A percentile compares a stretch with the other conserved stretches of the same genome.
These are phyloP conservation scores for Lepidium aucheri DNA, from an alignment of 345 rosid genomes.

Conservation along the genomic window DNA sequence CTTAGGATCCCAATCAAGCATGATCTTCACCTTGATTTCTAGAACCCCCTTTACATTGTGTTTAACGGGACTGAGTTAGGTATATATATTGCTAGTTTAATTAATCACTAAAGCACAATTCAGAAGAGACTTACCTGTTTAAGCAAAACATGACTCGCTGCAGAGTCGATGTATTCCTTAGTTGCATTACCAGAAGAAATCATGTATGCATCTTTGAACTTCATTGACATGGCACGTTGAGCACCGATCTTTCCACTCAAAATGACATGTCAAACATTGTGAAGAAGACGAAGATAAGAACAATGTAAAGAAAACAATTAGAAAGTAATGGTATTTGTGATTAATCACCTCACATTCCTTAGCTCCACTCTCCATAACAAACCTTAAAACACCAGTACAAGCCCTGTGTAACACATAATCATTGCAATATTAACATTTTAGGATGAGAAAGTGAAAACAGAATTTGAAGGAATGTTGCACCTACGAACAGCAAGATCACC, in stretches of 20 bases:
- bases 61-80: background rate
- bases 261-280: constrained; percentile 35
- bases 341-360: constrained; percentile 54
- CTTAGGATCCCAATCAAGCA: constrained; percentile 79
- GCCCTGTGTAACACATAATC: constrained; percentile 32
- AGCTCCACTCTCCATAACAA: constrained; percentile 76
- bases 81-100: background rate
- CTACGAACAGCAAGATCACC: constrained; percentile 91
- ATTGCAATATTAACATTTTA: too few relatives aligned
- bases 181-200: constrained; percentile 86
- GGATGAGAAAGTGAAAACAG: background rate
- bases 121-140: constrained; percentile 43
- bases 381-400: constrained; percentile 75
- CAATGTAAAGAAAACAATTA: background rate
- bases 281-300: background rate
- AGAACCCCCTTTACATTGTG: constrained; percentile 43
- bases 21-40: constrained; percentile 68
- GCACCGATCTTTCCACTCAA: constrained; percentile 75
- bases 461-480: constrained; percentile 27
- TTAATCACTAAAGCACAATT: background rate
- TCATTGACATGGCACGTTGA: constrained; percentile 79
- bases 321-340: too few relatives aligned
- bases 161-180: constrained; percentile 76
- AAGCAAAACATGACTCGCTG: constrained; percentile 62
- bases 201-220: constrained; percentile 91